Conservation (phyloP, 805 yeast species). For the Candida tibetensis region DNA sequence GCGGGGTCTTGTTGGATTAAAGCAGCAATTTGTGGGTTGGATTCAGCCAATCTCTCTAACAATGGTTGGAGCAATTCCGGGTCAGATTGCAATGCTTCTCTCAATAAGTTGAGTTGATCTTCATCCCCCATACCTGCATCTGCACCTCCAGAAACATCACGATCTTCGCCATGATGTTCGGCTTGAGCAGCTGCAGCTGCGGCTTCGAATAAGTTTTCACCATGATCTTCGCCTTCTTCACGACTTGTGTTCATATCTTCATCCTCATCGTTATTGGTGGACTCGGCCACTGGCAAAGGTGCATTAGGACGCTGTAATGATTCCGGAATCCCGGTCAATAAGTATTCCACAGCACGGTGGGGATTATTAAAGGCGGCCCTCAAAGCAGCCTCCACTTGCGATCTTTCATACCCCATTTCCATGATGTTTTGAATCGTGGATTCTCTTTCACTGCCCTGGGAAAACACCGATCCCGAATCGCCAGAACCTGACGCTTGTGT, state of each 20-base stretch:
- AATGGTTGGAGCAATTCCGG: constrained; percentile 87
- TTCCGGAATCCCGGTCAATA: constrained; percentile 87
- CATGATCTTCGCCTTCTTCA: constrained; percentile 24
- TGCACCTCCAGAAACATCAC: constrained; percentile 19
- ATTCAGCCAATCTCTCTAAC: constrained; percentile 73
- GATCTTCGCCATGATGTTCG: constrained; percentile 10
- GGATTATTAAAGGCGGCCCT: constrained; percentile 97
- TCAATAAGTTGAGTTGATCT: constrained; percentile 52
- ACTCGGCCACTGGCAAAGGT: constrained; percentile 18
- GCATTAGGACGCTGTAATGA: constrained; percentile 38
- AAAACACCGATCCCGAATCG: constrained; percentile 53
- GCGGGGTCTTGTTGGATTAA: constrained; percentile 86
- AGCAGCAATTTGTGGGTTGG: constrained; percentile 82
- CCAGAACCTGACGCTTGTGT: constrained; percentile 11
- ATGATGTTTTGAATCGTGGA: constrained; percentile 76
- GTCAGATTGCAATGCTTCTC: constrained; percentile 76
- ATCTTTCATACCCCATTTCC: constrained; percentile 94
- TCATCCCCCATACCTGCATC: constrained; percentile 45
- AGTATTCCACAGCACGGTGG: constrained; percentile 94
- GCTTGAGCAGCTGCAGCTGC: constrained; percentile 39
- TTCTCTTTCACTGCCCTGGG: constrained; percentile 76
- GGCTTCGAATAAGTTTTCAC: constrained; percentile 54
- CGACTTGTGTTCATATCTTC: constrained; percentile 27
- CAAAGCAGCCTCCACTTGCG: constrained; percentile 84
- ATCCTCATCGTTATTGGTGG: constrained; percentile 14